Evolutionary conservation across 768 basidiomycete genomes (phyloP), one percentile per base, ranked within the genome.

Genomic region (Paxillus ammoniavirescens): DNA sequence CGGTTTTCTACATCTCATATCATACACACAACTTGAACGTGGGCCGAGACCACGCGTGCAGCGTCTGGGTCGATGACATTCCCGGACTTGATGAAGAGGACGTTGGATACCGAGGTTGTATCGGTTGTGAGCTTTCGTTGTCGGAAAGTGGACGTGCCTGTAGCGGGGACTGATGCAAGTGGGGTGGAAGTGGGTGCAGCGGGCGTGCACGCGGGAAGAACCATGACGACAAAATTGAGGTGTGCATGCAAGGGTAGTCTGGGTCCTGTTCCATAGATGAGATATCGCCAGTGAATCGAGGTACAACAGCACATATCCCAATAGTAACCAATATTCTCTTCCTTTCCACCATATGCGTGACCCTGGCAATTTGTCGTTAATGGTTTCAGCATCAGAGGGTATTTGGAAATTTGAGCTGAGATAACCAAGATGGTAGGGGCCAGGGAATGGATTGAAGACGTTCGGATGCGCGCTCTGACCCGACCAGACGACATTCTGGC

Each of bases 281-380:
- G 4, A 13, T 8, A 37, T 5, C 2, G 14, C 17, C 26, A 40
- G 31, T 17, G 15, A 37, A 3, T 4, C 8, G 8, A 49, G 5
- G 45, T 42, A 42, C n/a, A 42, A 6, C 46, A 35, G 38, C 21
- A 78, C 89, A 49, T 64, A 94, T 93, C 30, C 95, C 96, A 21
- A 99, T 77, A 4, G 93, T 92, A 17, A 98, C 76, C 30, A 98
- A 75, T 38, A 94, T 75, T 0, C 89, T 89, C 59, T 83, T 83
- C 45, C 81, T 80, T 71, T 96, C 94, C 0, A 80, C 78, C 84
- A 97, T 86, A 64, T 94, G 92, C 8, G 89, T 92, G 15, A 93
- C 91, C 35, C 91, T 75, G n/a, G n/a, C n/a, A n/a, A n/a, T n/a
- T n/a, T n/a, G n/a, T n/a, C n/a, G n/a, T n/a, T n/a, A n/a, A n/a